Evolutionary conservation across 331 rosid species (phyloP).

Genomic region (Phaseolus coccineus): DNA sequence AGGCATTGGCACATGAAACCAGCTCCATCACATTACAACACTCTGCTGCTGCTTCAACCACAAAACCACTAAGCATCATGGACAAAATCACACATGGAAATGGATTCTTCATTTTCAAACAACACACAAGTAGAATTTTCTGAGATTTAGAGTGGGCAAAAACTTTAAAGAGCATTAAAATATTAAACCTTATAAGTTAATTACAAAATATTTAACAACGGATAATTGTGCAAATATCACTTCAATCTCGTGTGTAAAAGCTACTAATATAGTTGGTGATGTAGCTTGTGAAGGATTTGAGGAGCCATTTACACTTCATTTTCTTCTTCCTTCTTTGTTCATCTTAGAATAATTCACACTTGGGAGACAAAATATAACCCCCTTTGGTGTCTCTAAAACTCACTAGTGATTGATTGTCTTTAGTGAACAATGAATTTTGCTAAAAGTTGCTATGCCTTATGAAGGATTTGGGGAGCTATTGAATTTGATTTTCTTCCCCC

Average conservation of each 20-base stretch:
- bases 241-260: neutral
- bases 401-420: neutral
- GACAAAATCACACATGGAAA: neutral
- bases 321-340: neutral
- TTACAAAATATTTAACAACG: no score
- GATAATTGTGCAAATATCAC: neutral
- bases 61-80: neutral
- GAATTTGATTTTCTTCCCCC: neutral
- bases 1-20: slow-evolving; percentile 27
- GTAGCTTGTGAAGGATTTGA: neutral
- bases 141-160: neutral
- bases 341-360: neutral
- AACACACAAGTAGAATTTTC: neutral
- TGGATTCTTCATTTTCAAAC: slow-evolving; percentile 12
- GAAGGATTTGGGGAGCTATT: neutral
- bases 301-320: neutral
- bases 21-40: slow-evolving; percentile 12
- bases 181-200: no score
- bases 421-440: neutral
- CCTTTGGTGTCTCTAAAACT: neutral
- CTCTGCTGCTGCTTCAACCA: neutral
- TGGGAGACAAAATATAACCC: neutral
- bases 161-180: no score
- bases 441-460: neutral
- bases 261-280: neutral